Conservation (phyloP, 129 eudicot genomes). For the Rutidosis leptorrhynchoides region DNA sequence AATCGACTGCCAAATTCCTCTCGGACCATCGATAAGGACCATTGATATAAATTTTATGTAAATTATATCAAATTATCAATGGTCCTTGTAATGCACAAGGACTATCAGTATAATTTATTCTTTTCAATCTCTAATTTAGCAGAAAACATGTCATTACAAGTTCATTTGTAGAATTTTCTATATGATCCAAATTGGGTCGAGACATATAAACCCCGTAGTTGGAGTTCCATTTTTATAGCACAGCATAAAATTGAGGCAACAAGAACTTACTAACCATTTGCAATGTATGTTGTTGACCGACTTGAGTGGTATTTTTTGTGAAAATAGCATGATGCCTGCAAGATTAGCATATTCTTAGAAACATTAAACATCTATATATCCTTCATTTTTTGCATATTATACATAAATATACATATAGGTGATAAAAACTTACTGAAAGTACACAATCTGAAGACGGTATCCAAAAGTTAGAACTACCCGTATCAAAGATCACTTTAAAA, state of each 20-base stretch:
- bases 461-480: conserved; percentile 61
- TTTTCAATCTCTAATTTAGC: no score
- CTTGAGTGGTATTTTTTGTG: conserved; percentile 48
- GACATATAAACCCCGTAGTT: neutral
- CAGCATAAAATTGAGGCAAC: neutral
- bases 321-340: conserved; percentile 46
- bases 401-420: neutral
- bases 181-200: no score
- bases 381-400: neutral
- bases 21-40: no score
- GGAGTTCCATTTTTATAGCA: neutral
- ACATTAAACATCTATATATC: neutral
- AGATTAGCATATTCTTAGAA: neutral
- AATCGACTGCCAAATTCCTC: no score
- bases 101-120: no score
- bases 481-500: conserved; percentile 50
- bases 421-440: conserved; percentile 40
- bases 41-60: no score
- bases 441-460: conserved; percentile 54
- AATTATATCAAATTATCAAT: no score
- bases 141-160: no score
- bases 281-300: conserved; percentile 43
- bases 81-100: no score
- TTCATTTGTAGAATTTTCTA: no score
- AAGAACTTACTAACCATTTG: conserved; percentile 36